Conservation (phyloP, 805 yeast genomes). For the Suhomyces kilbournensis region DNA sequence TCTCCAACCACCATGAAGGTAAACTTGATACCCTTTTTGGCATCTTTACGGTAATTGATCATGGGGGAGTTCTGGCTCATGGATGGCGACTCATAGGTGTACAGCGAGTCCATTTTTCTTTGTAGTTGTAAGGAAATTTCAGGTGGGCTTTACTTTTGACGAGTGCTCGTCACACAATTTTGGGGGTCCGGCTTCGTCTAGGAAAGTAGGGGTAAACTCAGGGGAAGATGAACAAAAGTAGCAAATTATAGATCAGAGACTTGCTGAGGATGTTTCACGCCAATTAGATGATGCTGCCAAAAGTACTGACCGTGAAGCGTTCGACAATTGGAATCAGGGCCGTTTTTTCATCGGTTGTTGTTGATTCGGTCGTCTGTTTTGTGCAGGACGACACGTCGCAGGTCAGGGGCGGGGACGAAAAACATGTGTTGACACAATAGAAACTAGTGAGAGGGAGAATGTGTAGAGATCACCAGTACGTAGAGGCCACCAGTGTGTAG, state of each 20-base stretch:
- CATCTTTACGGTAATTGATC: slow-evolving; percentile 59
- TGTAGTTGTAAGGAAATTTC: not conserved
- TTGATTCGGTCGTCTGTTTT: slow-evolving; percentile 1
- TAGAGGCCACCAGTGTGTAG: too few relatives aligned
- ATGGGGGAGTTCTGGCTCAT: slow-evolving; percentile 33
- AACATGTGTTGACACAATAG: not conserved
- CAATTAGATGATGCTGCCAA: not conserved
- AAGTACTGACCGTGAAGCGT: not conserved
- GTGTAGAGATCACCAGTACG: too few relatives aligned
- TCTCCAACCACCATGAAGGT: slow-evolving; percentile 72
- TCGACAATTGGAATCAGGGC: not conserved
- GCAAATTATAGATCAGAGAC: not conserved
- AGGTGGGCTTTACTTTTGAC: not conserved
- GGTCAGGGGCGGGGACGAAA: not conserved
- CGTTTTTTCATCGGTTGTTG: slow-evolving; percentile 4
- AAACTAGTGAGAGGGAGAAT: too few relatives aligned
- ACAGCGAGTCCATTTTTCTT: slow-evolving; percentile 12
- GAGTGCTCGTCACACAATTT: slow-evolving; percentile 2
- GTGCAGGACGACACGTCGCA: slow-evolving; percentile 6
- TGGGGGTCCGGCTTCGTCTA: not conserved
- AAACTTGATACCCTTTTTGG: slow-evolving; percentile 70
- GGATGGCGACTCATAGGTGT: slow-evolving; percentile 28
- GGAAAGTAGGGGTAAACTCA: not conserved
- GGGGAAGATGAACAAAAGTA: not conserved
- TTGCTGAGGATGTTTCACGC: not conserved